A percentile compares a stretch with the other conserved stretches of the same genome.
Evolutionary conservation across 2,329 filamentous ascomycete genomes (phyloP).

Genomic region (Colletotrichum gloeosporioides): DNA sequence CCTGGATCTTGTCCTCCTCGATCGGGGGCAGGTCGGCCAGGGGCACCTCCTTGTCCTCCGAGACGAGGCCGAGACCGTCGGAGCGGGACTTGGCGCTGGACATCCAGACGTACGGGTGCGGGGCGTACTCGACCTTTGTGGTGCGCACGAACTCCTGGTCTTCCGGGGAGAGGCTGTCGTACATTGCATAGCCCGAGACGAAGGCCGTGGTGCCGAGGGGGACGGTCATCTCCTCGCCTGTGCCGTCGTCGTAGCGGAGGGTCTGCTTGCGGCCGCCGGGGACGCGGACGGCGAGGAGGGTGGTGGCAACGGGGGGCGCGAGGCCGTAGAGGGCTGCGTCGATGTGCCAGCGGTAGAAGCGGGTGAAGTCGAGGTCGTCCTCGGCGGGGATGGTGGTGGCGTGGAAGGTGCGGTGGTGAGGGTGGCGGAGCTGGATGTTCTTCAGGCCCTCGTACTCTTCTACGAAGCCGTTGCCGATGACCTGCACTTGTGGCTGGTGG

Average conservation of each 20-base stretch:
- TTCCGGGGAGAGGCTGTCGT: constrained; percentile 65
- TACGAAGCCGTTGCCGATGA: constrained; percentile 79
- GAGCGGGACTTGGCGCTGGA: constrained; percentile 68
- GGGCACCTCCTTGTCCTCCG: constrained; percentile 68
- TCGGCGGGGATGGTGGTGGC: constrained; percentile 62
- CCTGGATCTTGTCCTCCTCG: constrained; percentile 70
- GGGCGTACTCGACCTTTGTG: constrained; percentile 75
- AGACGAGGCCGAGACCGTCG: constrained; percentile 74
- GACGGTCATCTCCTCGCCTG: constrained; percentile 68
- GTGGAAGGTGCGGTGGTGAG: constrained; percentile 81
- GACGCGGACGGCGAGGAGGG: constrained; percentile 75
- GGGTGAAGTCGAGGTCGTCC: constrained; percentile 55
- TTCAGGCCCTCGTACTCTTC: constrained; percentile 72
- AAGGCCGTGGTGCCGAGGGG: constrained; percentile 81
- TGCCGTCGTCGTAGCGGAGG: constrained; percentile 76
- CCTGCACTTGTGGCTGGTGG: constrained; percentile 76
- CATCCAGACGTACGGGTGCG: constrained; percentile 88
- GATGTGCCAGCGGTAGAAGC: constrained; percentile 82
- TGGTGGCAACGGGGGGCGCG: constrained; percentile 76
- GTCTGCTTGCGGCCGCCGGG: constrained; percentile 70
- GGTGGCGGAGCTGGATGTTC: constrained; percentile 73
- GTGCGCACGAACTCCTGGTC: constrained; percentile 72
- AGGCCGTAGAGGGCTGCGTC: constrained; percentile 79
- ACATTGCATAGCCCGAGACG: constrained; percentile 74
- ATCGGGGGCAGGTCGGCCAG: constrained; percentile 66